Evolutionary conservation across 805 yeast genomes (phyloP), one percentile per base, ranked within the genome.

Genomic region (Limtongia smithiae): DNA sequence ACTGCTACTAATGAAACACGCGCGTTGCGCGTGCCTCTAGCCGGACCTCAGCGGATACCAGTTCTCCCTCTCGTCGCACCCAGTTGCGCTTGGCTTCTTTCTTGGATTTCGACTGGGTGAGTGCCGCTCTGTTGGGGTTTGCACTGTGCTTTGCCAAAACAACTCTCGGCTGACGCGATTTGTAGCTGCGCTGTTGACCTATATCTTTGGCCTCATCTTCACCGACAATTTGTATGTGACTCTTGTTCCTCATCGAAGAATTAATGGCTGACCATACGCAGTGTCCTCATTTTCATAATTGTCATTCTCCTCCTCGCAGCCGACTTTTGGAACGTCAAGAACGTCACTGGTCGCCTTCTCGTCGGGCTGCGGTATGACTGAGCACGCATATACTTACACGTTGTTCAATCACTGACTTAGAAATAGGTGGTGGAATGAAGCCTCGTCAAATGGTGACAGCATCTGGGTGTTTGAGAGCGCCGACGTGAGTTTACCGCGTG

Each of bases 321-420:
- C 1, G 98, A 91, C 66, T 91, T 91, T 63, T 91, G 97, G 94
- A 84, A 86, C 63, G 81, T 87, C 21, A 93, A 91, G 64, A 91
- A 91, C 67, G 85, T 91, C 22, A 75, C 95, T 18, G 98, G 98
- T 1, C 72, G 97, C 50, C 75, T 87, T 48, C 68, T 91, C 48
- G 97, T 93, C 3, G 97, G 97, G 0, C 73, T 93, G 56, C 54
- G 75, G 55, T 54, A 45, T 9, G 49, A 18, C 11, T 12, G 4
- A 12, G 11, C 24, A n/a, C n/a, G n/a, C n/a, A n/a, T n/a, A n/a
- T n/a, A n/a, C 21, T n/a, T 17, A 32, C 3, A 7, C 14, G 6
- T 17, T 27, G 15, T 22, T n/a, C 11, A 24, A 18, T 3, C 11
- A 15, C 7, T 33, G 17, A 33, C 37, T n/a, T 20, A 5, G 33